Percentiles rank a stretch among this genome's conserved stretches.
phyloP scores from a whole-genome alignment of 1,284 basidiomycete species.

The Irpex rosettiformis region DNA sequence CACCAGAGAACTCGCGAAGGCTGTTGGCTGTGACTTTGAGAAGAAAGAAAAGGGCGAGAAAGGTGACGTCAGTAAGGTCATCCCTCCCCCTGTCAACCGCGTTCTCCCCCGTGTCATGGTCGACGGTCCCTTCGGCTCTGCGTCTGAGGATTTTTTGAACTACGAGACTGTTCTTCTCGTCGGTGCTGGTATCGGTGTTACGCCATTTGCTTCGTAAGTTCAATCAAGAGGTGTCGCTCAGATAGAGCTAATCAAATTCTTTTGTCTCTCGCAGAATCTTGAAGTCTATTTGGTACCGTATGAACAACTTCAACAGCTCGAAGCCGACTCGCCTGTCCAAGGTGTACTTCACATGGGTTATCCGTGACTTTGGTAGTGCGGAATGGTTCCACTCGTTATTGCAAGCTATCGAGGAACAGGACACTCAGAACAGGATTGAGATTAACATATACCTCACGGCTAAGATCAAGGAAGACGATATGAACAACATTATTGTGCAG shows the following conservation, averaged over 20 bases:
- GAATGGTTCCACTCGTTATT: constrained; percentile 95
- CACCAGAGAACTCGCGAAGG: constrained; percentile 73
- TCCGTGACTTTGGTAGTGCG: constrained; percentile 80
- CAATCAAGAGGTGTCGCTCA: constrained; percentile 11
- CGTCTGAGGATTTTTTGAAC: constrained; percentile 83
- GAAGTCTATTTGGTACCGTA: constrained; percentile 93
- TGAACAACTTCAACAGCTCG: constrained; percentile 75
- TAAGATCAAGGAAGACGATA: constrained; percentile 83
- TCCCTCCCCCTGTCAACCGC: constrained; percentile 64
- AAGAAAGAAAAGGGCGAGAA: constrained; percentile 49
- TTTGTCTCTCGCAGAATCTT: constrained; percentile 53
- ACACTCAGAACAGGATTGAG: constrained; percentile 77
- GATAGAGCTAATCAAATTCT: not conserved
- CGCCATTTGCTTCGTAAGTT: constrained; percentile 84
- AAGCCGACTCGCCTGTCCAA: constrained; percentile 77
- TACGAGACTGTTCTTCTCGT: constrained; percentile 84
- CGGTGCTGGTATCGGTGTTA: constrained; percentile 90
- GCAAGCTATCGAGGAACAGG: constrained; percentile 89
- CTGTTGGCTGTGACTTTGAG: constrained; percentile 81
- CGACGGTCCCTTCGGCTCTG: constrained; percentile 84
- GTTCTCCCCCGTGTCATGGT: constrained; percentile 87
- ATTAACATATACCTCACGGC: constrained; percentile 91
- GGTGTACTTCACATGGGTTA: constrained; percentile 86
- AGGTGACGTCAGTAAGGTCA: constrained; percentile 45
- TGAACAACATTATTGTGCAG: constrained; percentile 86